Evolutionary conservation across 2,329 filamentous ascomycete species (phyloP).

Genomic region (Fusarium goolgardi): DNA sequence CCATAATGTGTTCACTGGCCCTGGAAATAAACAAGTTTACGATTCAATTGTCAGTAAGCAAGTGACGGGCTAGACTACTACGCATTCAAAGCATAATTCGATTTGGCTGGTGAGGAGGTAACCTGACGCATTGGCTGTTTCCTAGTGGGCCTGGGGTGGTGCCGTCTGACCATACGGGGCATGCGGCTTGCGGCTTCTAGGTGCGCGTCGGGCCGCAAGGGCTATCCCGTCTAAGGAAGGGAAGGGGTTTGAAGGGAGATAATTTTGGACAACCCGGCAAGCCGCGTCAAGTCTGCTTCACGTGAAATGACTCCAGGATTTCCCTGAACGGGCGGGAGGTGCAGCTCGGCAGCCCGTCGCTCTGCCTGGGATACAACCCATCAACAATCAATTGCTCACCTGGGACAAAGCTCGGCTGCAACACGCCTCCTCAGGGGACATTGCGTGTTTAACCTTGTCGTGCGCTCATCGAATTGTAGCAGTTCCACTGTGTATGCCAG

Average conservation of each 20-base stretch:
- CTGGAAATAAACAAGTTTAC: not conserved
- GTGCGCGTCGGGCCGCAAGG: slow-evolving; percentile 49
- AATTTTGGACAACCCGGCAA: slow-evolving; percentile 41
- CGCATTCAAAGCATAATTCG: not conserved
- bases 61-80: not conserved
- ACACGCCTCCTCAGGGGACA: slow-evolving; percentile 4
- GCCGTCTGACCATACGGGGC: slow-evolving; percentile 40
- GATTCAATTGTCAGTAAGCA: slow-evolving; percentile 24
- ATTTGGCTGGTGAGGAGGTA: slow-evolving; percentile 1
- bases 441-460: slow-evolving; percentile 9
- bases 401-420: slow-evolving; percentile 2
- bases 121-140: slow-evolving; percentile 22
- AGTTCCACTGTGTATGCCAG: slow-evolving; percentile 20
- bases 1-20: slow-evolving; percentile 1
- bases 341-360: slow-evolving; percentile 1
- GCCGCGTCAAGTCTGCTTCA: slow-evolving; percentile 46
- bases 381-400: slow-evolving; percentile 2
- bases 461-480: slow-evolving; percentile 1
- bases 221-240: slow-evolving; percentile 45
- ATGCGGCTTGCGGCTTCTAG: slow-evolving; percentile 42
- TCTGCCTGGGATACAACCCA: not conserved
- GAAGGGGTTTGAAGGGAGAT: slow-evolving; percentile 38
- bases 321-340: slow-evolving; percentile 8
- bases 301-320: slow-evolving; percentile 36
- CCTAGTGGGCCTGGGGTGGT: slow-evolving; percentile 34